Evolutionary conservation across 805 yeast genomes (phyloP), one percentile per base, ranked within the genome.

Genomic region (Priceomyces fermenticarens): DNA sequence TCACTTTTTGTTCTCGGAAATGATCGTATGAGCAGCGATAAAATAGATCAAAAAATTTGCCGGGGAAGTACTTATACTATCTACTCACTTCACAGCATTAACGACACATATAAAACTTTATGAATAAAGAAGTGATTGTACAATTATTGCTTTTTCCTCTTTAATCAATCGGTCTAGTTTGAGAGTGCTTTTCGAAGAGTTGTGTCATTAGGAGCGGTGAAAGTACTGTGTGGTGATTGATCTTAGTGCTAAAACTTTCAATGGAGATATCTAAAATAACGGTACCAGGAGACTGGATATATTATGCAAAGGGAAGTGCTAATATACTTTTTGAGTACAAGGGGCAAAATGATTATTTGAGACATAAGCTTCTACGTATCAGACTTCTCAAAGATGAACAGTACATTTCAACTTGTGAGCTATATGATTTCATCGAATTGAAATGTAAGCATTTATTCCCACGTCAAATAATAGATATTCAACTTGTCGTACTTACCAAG

Each of bases 241-340:
- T 20, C 25, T 20, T 20, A 20, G 4, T 20, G 25, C 25, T 20
- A 20, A 20, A 20, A 20, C 29, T 12, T 35, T 28, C n/a, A 25
- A 66, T 65, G 72, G 70, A 62, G 47, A 67, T 63, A 34, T 62
- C 61, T 23, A 65, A 65, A 46, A 51, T 58, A 30, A 57, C 67
- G 9, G 41, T 49, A 26, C 55, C 62, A n/a, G 52, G 51, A 4
- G 71, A 69, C n/a, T 76, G 81, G 81, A 41, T 42, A 5, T 69
- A 63, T 47, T 55, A 70, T 33, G 72, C 70, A 11, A 67, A 65
- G 30, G 82, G 82, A 0, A 62, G 67, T 15, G 81, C 82, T 30
- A 77, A 77, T 44, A 67, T 70, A 2, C 62, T 77, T 4, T 73
- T 72, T 49, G 52, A 53, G 34, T 73, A 74, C 46, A 48, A 40